These are phyloP conservation scores for Auxenochlorella protothecoides DNA, from an alignment of 139 green algal species.

Conservation along the genomic window DNA sequence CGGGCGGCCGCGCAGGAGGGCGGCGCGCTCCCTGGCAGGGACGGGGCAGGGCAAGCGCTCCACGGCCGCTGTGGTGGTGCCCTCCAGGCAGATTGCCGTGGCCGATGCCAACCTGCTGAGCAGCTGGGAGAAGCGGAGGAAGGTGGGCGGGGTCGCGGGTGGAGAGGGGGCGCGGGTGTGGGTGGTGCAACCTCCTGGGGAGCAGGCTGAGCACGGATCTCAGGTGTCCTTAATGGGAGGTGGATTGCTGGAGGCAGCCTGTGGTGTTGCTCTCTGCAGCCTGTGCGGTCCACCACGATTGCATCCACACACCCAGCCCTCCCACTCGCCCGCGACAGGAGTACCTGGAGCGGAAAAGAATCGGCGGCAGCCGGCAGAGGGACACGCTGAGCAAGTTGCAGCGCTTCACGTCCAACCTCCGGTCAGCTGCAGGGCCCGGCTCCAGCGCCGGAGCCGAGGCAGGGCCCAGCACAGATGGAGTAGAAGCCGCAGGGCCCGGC, in stretches of 20 bases:
- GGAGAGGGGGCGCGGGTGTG: too few relatives aligned
- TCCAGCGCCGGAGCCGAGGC: not conserved
- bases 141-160: not conserved
- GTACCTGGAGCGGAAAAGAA: conserved; percentile 57
- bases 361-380: conserved; percentile 49
- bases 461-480: not conserved
- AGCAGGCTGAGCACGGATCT: too few relatives aligned
- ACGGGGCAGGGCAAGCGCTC: conserved; percentile 7
- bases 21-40: conserved; percentile 6
- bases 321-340: conserved; percentile 18
- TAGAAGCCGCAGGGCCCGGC: not conserved
- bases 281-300: too few relatives aligned
- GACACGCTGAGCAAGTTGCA: conserved; percentile 47
- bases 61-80: conserved; percentile 1
- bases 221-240: not conserved
- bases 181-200: too few relatives aligned
- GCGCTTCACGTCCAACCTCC: conserved; percentile 33
- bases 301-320: not conserved
- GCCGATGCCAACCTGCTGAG: conserved; percentile 60
- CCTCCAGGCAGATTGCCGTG: conserved; percentile 17
- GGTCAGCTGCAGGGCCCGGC: conserved; percentile 13
- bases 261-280: too few relatives aligned
- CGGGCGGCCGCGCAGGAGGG: not conserved
- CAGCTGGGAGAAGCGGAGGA: conserved; percentile 42
- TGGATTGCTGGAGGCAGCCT: not conserved